Conservation (phyloP, 2,329 filamentous ascomycete genomes). For the Nigrograna mackinnonii region DNA sequence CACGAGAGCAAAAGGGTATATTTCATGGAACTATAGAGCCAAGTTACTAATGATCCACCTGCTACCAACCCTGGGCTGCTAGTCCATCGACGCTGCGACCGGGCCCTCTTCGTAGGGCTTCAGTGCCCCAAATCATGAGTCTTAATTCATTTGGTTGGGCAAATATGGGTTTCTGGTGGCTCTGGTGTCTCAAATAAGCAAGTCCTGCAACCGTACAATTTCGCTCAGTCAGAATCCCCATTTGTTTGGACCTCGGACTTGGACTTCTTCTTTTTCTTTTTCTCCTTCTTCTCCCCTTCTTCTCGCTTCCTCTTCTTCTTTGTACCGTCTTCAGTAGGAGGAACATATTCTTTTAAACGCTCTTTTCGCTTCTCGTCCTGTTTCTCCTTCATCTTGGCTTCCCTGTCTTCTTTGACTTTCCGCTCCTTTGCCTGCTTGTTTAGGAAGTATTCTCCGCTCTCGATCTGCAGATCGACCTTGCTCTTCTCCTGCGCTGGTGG, state of each 20-base stretch:
- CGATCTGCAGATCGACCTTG: conserved; percentile 97
- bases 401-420: conserved; percentile 74
- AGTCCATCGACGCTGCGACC: too few relatives aligned
- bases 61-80: too few relatives aligned
- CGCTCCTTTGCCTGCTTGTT: conserved; percentile 91
- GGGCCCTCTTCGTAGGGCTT: too few relatives aligned
- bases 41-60: too few relatives aligned
- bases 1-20: too few relatives aligned
- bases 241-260: conserved; percentile 30
- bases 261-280: conserved; percentile 50
- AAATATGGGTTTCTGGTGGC: too few relatives aligned
- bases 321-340: conserved; percentile 73
- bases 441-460: conserved; percentile 96
- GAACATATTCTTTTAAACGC: conserved; percentile 82
- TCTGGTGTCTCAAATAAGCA: too few relatives aligned
- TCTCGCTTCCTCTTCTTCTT: conserved; percentile 53
- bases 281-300: conserved; percentile 54
- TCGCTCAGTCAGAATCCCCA: conserved; percentile 19
- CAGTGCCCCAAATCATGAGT: too few relatives aligned
- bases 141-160: too few relatives aligned
- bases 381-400: conserved; percentile 84
- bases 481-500: conserved; percentile 96
- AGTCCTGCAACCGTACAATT: too few relatives aligned
- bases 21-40: too few relatives aligned
- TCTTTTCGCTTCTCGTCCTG: conserved; percentile 87